Evolutionary conservation across 140 eudicot species (phyloP).

Genomic region (Cichorium intybus): DNA sequence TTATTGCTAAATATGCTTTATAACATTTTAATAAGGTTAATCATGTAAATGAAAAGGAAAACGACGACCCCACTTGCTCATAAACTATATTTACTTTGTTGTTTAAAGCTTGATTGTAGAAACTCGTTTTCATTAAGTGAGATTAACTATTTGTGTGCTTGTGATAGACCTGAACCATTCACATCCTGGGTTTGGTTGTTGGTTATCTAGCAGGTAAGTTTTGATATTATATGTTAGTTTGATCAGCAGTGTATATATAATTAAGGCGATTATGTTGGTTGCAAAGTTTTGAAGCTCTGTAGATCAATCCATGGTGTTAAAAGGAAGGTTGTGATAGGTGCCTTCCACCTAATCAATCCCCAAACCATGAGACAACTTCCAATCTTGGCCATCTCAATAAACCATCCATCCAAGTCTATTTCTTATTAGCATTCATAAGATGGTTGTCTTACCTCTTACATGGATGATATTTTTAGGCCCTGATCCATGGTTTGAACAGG

Average conservation of each 20-base stretch:
- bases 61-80: no score
- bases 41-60: no score
- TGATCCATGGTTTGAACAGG: conserved; percentile 84
- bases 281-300: conserved; percentile 88
- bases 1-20: no score
- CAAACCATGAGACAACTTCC: conserved; percentile 82
- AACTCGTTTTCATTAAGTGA: no score
- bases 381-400: conserved; percentile 79
- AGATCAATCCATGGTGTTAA: conserved; percentile 82
- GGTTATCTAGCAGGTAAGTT: conserved; percentile 85
- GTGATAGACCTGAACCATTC: conserved; percentile 77
- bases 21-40: no score
- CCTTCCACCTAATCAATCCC: conserved; percentile 74
- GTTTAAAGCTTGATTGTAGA: no score
- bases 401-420: conserved; percentile 68
- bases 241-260: no score
- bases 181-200: conserved; percentile 86
- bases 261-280: no score
- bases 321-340: conserved; percentile 86
- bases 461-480: conserved; percentile 38
- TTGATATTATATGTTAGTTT: conserved; percentile 49
- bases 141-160: no score
- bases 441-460: neutral
- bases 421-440: no score
- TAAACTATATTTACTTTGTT: no score